phyloP scores from a whole-genome alignment of 306 rosid species.

The Trichosanthes cucumerina region DNA sequence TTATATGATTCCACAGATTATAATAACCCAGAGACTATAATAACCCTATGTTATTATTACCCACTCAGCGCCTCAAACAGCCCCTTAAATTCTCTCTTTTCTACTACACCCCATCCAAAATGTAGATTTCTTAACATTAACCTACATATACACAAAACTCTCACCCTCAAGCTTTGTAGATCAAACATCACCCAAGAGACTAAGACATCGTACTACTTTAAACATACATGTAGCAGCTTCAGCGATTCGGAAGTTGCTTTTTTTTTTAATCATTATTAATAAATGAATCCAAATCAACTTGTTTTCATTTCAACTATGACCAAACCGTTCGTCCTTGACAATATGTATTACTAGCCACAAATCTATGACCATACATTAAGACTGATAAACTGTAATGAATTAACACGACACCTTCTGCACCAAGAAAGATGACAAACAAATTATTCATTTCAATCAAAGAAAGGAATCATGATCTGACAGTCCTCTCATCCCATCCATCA shows the following conservation, averaged over 20 bases:
- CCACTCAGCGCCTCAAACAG: too few species aligned
- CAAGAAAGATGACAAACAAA: constrained; percentile 3
- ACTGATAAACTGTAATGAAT: not conserved
- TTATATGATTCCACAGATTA: too few species aligned
- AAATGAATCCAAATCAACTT: too few species aligned
- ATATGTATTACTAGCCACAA: not conserved
- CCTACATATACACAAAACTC: not conserved
- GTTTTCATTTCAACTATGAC: too few species aligned
- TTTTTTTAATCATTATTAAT: too few species aligned
- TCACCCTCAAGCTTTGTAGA: too few species aligned
- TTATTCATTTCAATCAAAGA: constrained; percentile 8
- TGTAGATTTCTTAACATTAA: not conserved
- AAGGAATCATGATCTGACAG: not conserved
- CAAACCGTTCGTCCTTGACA: not conserved
- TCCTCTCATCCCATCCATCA: constrained; percentile 9
- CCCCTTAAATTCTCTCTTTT: not conserved
- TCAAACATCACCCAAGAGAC: not conserved
- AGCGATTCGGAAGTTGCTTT: too few species aligned
- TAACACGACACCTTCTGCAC: not conserved
- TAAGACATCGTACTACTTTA: not conserved
- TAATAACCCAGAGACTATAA: too few species aligned
- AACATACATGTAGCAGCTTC: not conserved
- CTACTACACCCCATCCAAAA: too few species aligned
- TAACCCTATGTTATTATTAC: too few species aligned
- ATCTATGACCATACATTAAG: not conserved